These are phyloP conservation scores for Dothistroma pini DNA, from an alignment of 2,329 filamentous ascomycete genomes.

Conservation along the genomic window DNA sequence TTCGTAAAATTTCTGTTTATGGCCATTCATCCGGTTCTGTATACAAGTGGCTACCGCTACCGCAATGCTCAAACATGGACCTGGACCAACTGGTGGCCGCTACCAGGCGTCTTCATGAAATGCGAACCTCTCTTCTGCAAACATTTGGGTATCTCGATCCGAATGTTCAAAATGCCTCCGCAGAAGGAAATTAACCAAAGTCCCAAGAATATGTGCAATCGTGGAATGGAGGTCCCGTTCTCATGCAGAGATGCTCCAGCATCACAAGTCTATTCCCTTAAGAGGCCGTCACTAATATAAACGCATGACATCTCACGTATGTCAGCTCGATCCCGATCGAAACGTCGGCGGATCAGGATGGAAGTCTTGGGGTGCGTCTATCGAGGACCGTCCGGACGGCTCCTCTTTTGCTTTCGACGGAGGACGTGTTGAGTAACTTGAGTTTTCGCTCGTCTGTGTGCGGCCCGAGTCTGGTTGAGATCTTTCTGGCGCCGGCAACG, in stretches of 20 bases:
- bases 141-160: conserved; percentile 8
- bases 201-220: background rate
- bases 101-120: background rate
- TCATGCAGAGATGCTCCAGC: conserved; percentile 3
- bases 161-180: background rate
- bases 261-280: conserved; percentile 7
- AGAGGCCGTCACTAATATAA: conserved; percentile 5
- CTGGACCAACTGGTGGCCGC: background rate
- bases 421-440: background rate
- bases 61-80: background rate
- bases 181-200: background rate
- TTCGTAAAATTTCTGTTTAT: background rate
- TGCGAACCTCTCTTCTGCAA: background rate
- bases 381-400: conserved; percentile 6
- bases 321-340: conserved; percentile 23
- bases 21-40: background rate
- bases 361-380: conserved; percentile 5
- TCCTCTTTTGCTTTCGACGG: conserved; percentile 8
- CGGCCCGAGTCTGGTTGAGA: conserved; percentile 7
- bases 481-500: conserved; percentile 8
- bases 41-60: background rate
- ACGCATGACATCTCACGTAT: background rate
- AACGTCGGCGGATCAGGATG: conserved; percentile 16
- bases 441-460: conserved; percentile 5
- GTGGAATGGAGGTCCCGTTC: conserved; percentile 1